Conservation (phyloP, 108 stramenopile species). For the Discostella pseudostelligera region DNA sequence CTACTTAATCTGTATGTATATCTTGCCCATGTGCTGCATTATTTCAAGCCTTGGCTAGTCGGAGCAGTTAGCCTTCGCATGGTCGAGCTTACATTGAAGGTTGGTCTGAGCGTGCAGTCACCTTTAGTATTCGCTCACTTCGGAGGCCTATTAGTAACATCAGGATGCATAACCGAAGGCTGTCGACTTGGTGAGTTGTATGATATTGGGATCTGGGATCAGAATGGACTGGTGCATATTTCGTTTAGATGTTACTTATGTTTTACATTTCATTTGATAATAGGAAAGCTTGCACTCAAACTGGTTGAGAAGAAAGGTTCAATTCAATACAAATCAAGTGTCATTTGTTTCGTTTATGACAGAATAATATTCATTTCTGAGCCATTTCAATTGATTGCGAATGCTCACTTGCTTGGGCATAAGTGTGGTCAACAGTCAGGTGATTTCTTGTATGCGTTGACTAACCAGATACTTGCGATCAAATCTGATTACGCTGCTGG, state of each 20-base stretch:
- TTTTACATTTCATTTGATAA: neutral
- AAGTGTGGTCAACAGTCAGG: constrained; percentile 12
- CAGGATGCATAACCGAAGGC: constrained; percentile 1
- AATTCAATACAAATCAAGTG: neutral
- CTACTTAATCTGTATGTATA: constrained; percentile 21
- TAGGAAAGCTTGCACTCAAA: constrained; percentile 8
- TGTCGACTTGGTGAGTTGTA: constrained; percentile 8
- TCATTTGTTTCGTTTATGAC: neutral
- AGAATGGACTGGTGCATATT: neutral
- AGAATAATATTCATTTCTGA: constrained; percentile 3
- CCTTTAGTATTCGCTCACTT: constrained; percentile 26
- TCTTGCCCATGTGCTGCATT: neutral
- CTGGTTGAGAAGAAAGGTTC: constrained; percentile 1
- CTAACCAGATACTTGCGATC: constrained; percentile 1
- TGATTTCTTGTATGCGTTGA: neutral
- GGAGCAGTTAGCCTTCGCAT: constrained; percentile 16
- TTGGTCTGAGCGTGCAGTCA: constrained; percentile 16
- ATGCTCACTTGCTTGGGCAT: constrained; percentile 5
- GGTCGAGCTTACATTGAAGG: constrained; percentile 20
- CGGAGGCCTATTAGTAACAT: neutral
- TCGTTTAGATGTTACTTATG: neutral
- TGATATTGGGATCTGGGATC: no score
- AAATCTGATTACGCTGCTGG: constrained; percentile 13
- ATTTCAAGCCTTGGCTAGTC: constrained; percentile 1
- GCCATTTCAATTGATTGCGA: constrained; percentile 17